Conservation (phyloP, 345 rosid species). For the Populus deltoides region DNA sequence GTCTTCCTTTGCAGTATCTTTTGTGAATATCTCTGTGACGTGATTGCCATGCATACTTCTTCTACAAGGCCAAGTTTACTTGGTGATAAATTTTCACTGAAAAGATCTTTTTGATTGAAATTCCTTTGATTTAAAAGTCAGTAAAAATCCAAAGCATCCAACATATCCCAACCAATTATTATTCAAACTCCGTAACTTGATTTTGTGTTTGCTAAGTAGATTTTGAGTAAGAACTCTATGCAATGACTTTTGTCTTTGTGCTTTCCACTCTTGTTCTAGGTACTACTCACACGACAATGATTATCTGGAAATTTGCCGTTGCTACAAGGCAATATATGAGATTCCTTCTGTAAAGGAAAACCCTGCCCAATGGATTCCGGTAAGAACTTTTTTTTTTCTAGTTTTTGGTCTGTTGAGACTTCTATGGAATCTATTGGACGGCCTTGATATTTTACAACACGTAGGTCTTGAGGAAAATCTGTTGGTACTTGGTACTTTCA, state of each 20-base stretch:
- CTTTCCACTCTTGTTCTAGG: constrained; percentile 37
- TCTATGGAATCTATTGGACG: not conserved
- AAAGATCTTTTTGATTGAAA: not conserved
- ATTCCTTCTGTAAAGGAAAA: constrained; percentile 79
- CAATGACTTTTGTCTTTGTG: not conserved
- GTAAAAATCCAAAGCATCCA: not conserved
- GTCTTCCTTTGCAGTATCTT: not conserved
- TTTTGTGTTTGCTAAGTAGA: not conserved
- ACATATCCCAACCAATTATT: not conserved
- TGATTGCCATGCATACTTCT: not conserved
- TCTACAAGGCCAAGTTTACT: not conserved
- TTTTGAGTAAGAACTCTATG: not conserved
- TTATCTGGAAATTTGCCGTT: constrained; percentile 84
- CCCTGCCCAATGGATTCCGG: constrained; percentile 77
- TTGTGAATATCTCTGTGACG: not conserved
- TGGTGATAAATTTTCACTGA: not conserved
- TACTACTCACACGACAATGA: constrained; percentile 78
- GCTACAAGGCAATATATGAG: constrained; percentile 91
- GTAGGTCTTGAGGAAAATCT: constrained; percentile 75
- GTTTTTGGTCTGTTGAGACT: not conserved
- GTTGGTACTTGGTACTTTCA: constrained; percentile 72
- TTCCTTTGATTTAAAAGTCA: not conserved
- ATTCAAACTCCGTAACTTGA: not conserved
- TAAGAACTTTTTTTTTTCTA: constrained; percentile 22
- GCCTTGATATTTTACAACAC: not conserved